Base-by-base conservation (phyloP, 2,329 filamentous ascomycete species). In the Pseudogymnoascus pannorum region DNA sequence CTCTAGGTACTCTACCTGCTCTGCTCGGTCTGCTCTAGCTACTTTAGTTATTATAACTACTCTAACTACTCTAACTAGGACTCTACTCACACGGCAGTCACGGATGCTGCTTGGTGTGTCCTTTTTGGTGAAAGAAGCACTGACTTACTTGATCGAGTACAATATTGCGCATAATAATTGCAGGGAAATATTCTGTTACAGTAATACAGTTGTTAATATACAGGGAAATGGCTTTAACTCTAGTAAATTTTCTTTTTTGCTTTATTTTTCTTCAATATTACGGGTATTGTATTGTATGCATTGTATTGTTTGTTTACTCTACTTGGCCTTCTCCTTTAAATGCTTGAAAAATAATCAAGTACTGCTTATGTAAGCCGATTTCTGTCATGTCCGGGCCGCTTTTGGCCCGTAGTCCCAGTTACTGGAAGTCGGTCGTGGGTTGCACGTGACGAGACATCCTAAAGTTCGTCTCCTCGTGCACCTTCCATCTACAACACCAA, bases 381-480 rank as follows among this genome's bases (percentile, higher is more conserved):
- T 9, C 48, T 54, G 48, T 54, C 48, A 31, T 54, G 26, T 2
- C 26, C 48, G 24, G 48, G 24, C 48, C 48, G 48, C 26, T 12
- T 54, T 54, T 29, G 48, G 24, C 26, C 48, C 48, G n/a, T 26
- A 18, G 24, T 54, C 48, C 5, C 48, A 29, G 48, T 36, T 12
- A 2, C 14, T n/a, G 6, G 14, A 36, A 36, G 33, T 36, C n/a
- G 14, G 33, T 31, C 26, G 9, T 31, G 26, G 5, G 2, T 4
- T 29, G 16, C 48, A 54, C 48, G 48, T 54, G 48, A 54, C 31
- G 16, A 54, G n/a, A 31, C 16, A 33, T 54, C 48, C 48, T 26
- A 54, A 54, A 54, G 48, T 54, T 54, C 31, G 48, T 54, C 48
- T 54, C 48, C 48, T 54, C 26, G 26, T 54, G 26, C 48, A 54